Percentiles rank a stretch among this genome's conserved stretches.
phyloP scores from a whole-genome alignment of 2,329 filamentous ascomycete species.

The Lasiodiplodia sp. region DNA sequence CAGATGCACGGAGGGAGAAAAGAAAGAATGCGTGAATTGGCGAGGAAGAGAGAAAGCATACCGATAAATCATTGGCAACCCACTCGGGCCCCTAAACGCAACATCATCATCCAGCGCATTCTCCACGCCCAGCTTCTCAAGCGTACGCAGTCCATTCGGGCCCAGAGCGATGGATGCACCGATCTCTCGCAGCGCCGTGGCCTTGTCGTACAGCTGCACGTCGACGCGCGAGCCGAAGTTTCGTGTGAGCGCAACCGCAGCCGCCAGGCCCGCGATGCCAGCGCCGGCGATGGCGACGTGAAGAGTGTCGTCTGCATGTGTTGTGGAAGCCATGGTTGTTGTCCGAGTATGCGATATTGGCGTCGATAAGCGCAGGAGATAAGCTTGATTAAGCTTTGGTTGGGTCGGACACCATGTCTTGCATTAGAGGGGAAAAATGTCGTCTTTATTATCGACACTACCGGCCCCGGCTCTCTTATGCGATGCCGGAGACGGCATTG shows the following conservation, averaged over 20 bases:
- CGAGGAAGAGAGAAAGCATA: no score
- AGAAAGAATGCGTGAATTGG: no score
- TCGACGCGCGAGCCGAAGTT: constrained; percentile 37
- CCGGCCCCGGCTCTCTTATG: neutral
- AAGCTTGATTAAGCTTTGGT: constrained; percentile 9
- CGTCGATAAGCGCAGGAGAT: neutral
- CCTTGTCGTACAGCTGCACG: constrained; percentile 47
- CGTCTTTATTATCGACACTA: neutral
- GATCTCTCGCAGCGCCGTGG: constrained; percentile 45
- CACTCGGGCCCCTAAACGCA: constrained; percentile 42
- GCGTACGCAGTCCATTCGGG: constrained; percentile 38
- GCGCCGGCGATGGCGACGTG: constrained; percentile 46
- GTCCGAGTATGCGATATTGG: neutral
- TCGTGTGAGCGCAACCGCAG: constrained; percentile 44
- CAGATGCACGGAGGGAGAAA: neutral
- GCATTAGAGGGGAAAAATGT: neutral
- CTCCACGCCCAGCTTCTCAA: constrained; percentile 45
- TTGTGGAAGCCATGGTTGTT: neutral
- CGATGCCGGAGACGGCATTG: neutral
- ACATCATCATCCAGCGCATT: constrained; percentile 44
- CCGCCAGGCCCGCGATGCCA: constrained; percentile 50
- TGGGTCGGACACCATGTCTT: neutral
- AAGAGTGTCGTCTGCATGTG: constrained; percentile 24
- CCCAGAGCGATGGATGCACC: constrained; percentile 50
- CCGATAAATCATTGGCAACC: constrained; percentile 46